These are phyloP conservation scores for Eucalyptus curtisii DNA, from an alignment of 345 rosid genomes.

Conservation along the genomic window DNA sequence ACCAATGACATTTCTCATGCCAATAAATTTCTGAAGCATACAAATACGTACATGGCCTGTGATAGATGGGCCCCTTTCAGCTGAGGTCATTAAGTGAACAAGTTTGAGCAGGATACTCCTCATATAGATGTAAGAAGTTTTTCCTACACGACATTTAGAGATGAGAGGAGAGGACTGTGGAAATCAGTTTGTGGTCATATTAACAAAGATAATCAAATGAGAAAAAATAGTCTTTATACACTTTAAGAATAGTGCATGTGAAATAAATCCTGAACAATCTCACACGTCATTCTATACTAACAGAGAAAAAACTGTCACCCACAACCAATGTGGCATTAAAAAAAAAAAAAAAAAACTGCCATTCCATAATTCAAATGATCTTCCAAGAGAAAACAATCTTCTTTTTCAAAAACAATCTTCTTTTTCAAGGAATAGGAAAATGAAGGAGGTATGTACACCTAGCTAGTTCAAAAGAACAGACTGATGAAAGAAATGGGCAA, in stretches of 20 bases:
- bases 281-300: not conserved
- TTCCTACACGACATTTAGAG: conserved; percentile 30
- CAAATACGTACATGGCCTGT: conserved; percentile 37
- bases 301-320: not conserved
- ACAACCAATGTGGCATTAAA: not conserved
- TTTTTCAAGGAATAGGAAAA: not conserved
- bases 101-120: conserved; percentile 49
- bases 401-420: not conserved
- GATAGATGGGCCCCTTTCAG: conserved; percentile 15
- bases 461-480: not conserved
- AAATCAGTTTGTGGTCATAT: not conserved
- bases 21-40: not conserved
- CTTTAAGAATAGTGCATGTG: not conserved
- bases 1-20: not conserved
- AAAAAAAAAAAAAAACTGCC: not conserved
- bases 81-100: conserved; percentile 40
- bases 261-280: not conserved
- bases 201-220: not conserved
- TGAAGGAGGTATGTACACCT: not conserved
- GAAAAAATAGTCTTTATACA: not conserved
- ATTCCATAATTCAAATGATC: not conserved
- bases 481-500: not conserved
- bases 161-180: not conserved
- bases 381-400: not conserved
- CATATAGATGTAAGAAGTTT: conserved; percentile 40